These are phyloP conservation scores for Aspergillus ruber DNA, from an alignment of 2,329 filamentous ascomycete species.

Conservation along the genomic window DNA sequence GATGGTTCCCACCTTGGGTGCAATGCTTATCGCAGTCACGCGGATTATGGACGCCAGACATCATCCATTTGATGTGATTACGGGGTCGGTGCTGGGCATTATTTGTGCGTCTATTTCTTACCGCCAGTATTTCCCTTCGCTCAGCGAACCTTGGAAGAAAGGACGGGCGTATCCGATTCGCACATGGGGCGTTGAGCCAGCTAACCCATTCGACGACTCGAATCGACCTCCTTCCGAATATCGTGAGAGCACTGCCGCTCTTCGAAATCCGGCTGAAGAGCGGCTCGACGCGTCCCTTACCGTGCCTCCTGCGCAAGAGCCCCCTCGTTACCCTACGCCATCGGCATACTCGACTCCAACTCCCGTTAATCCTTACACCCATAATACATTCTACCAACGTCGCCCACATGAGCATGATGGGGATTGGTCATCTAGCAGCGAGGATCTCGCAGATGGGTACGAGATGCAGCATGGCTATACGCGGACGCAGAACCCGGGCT, in stretches of 20 bases:
- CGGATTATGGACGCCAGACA: constrained; percentile 58
- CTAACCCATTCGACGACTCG: constrained; percentile 12
- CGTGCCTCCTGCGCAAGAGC: background rate
- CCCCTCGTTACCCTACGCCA: constrained; percentile 2
- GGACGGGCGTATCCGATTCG: constrained; percentile 55
- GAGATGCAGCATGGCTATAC: constrained; percentile 31
- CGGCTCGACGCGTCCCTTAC: constrained; percentile 8
- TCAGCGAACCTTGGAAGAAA: constrained; percentile 51
- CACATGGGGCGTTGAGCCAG: constrained; percentile 48
- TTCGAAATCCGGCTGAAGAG: constrained; percentile 29
- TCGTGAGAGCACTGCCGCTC: constrained; percentile 18
- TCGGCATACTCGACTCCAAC: constrained; percentile 13
- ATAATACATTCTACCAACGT: constrained; percentile 18
- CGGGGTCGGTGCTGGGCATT: constrained; percentile 49
- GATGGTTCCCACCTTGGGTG: constrained; percentile 48
- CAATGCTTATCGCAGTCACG: constrained; percentile 49
- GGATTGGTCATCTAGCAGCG: constrained; percentile 31
- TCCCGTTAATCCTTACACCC: constrained; percentile 18
- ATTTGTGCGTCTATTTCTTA: constrained; percentile 49
- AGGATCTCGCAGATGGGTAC: constrained; percentile 29
- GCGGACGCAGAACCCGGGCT: constrained; percentile 17
- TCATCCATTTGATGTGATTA: constrained; percentile 56
- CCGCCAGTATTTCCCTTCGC: constrained; percentile 54
- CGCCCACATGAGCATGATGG: constrained; percentile 23
- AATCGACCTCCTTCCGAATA: background rate